Percentiles rank a stretch among this genome's conserved stretches.
These are phyloP conservation scores for Pontederia paniculata DNA, from an alignment of 176 grass and related monocot genomes.

Conservation along the genomic window DNA sequence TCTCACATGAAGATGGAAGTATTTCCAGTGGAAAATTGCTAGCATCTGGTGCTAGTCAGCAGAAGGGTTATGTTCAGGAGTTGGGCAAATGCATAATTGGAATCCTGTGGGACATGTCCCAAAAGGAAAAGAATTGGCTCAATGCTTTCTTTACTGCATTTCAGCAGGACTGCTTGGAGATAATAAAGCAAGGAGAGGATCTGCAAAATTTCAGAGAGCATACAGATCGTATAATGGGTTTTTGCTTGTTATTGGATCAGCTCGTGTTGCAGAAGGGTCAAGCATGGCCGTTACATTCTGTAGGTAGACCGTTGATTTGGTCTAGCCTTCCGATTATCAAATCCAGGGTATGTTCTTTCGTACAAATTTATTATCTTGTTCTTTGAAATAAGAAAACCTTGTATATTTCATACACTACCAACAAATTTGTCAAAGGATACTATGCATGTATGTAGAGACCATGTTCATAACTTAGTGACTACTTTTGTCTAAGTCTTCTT, in stretches of 20 bases:
- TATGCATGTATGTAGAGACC: no score
- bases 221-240: constrained; percentile 48
- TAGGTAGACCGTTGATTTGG: constrained; percentile 61
- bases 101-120: constrained; percentile 51
- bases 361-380: background rate
- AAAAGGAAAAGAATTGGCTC: constrained; percentile 31
- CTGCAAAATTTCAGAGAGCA: constrained; percentile 45
- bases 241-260: constrained; percentile 63
- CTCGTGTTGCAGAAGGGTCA: constrained; percentile 47
- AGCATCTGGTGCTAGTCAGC: constrained; percentile 14
- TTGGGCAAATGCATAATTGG: constrained; percentile 57
- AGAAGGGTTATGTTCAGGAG: constrained; percentile 56
- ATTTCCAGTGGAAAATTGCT: constrained; percentile 33
- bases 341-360: constrained; percentile 43
- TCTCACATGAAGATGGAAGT: constrained; percentile 18
- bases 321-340: constrained; percentile 48
- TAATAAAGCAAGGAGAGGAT: constrained; percentile 52
- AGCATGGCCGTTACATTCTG: constrained; percentile 64
- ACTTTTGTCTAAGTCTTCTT: no score
- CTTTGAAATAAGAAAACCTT: no score
- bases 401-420: constrained; percentile 11
- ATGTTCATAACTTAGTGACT: no score
- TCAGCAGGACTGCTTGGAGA: constrained; percentile 46
- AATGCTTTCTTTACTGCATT: constrained; percentile 52
- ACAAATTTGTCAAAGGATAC: no score